These are phyloP conservation scores for Bothriochloa decipiens DNA, from an alignment of 176 grass and related monocot genomes.

Conservation along the genomic window DNA sequence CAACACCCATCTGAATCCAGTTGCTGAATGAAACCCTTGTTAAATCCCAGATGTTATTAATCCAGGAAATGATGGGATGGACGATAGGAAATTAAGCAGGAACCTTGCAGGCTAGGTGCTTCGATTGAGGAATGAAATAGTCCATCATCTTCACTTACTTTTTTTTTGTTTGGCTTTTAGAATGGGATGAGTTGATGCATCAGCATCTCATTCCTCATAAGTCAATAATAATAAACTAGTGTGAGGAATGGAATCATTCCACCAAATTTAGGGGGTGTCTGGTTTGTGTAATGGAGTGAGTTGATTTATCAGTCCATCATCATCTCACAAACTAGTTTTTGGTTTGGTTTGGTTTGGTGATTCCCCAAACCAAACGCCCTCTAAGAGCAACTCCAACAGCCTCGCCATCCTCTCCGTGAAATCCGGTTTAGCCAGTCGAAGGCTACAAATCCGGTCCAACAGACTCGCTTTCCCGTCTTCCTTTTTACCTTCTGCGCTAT, in stretches of 20 bases:
- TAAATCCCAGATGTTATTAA: background rate
- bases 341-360: no score
- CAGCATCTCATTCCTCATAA: no score
- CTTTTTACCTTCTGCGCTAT: no score
- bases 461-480: no score
- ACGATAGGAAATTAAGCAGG: background rate
- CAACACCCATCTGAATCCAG: background rate
- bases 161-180: no score
- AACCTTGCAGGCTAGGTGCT: background rate
- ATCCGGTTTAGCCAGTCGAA: no score
- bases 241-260: background rate
- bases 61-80: background rate
- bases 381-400: no score
- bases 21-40: background rate
- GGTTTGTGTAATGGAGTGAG: background rate
- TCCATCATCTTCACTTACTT: background rate
- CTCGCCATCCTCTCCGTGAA: no score
- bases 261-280: background rate
- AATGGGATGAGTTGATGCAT: no score
- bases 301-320: no score
- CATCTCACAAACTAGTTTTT: background rate
- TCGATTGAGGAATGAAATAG: background rate
- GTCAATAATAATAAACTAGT: background rate
- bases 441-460: no score
- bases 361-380: background rate